Evolutionary conservation across 345 rosid genomes (phyloP).

Genomic region (Garcia nutans): DNA sequence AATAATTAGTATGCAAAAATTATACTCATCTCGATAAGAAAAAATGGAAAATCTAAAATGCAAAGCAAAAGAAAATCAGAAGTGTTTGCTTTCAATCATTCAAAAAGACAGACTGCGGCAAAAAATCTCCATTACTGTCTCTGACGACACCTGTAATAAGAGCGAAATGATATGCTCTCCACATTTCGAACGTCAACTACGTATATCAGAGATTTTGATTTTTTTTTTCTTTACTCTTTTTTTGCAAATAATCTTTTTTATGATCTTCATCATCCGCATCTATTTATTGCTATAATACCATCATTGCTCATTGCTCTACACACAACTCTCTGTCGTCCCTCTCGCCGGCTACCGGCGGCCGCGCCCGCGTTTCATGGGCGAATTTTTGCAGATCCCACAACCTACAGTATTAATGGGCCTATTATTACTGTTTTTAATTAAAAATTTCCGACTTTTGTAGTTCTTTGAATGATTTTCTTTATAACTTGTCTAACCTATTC

Average conservation of each 20-base stretch:
- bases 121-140: slow-evolving; percentile 5
- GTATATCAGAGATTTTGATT: background rate
- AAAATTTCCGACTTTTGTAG: background rate
- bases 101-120: background rate
- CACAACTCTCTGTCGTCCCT: background rate
- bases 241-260: too few relatives aligned
- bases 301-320: background rate
- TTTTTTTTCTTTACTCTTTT: background rate
- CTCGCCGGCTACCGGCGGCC: background rate
- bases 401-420: too few relatives aligned
- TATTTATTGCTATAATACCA: background rate
- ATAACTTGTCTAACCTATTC: too few relatives aligned
- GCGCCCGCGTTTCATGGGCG: slow-evolving; percentile 2
- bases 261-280: too few relatives aligned
- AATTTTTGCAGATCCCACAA: background rate
- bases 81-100: slow-evolving; percentile 17
- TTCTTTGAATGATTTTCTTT: background rate
- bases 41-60: background rate
- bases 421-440: background rate
- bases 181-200: background rate
- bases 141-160: background rate
- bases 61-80: background rate
- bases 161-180: background rate
- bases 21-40: too few relatives aligned
- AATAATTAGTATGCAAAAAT: too few relatives aligned